These are phyloP conservation scores for Amanita pseudoporphyria DNA, from an alignment of 768 basidiomycete species.

Conservation along the genomic window DNA sequence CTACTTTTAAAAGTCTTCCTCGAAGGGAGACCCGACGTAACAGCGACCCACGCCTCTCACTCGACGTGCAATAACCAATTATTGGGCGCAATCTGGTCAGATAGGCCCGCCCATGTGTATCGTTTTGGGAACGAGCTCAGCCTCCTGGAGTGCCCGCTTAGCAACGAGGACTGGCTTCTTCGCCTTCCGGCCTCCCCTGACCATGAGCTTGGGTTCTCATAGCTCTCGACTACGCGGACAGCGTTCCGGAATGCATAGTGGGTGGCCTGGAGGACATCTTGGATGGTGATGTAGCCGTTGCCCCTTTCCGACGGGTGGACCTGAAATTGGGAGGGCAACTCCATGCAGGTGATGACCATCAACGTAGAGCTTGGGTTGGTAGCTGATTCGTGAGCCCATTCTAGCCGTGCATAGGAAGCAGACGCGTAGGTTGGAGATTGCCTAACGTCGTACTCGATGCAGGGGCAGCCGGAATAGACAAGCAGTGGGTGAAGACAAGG, in stretches of 20 bases:
- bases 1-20: no score
- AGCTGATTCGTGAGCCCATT: constrained; percentile 2
- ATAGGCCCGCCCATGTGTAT: constrained; percentile 1
- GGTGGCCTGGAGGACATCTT: not conserved
- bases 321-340: not conserved
- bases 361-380: not conserved
- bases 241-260: not conserved
- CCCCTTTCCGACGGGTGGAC: not conserved
- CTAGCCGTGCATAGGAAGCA: not conserved
- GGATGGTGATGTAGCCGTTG: not conserved
- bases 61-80: constrained; percentile 5
- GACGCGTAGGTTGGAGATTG: not conserved
- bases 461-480: not conserved
- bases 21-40: not conserved
- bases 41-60: not conserved
- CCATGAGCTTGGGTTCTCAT: not conserved
- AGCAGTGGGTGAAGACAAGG: not conserved
- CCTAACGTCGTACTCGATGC: constrained; percentile 4
- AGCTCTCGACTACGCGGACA: not conserved
- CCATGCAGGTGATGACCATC: not conserved
- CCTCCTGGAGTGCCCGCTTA: not conserved
- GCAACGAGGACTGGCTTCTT: not conserved
- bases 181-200: not conserved
- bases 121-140: not conserved
- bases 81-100: not conserved